These are phyloP conservation scores for Leccinum variabile DNA, from an alignment of 1,284 basidiomycete species.

Conservation along the genomic window DNA sequence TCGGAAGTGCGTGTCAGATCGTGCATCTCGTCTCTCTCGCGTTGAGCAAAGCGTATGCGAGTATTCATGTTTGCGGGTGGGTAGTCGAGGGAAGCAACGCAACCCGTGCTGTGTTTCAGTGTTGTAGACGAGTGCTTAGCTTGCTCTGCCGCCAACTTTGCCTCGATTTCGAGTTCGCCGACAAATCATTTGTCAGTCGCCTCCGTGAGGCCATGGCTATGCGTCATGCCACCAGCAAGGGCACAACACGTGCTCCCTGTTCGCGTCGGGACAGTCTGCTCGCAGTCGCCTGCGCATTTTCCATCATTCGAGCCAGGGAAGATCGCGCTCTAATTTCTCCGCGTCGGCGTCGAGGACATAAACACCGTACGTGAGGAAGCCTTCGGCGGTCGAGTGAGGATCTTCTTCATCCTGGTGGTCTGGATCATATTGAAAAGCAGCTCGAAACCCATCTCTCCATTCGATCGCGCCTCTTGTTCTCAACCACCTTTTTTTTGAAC, in stretches of 20 bases:
- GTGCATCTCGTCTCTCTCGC: constrained; percentile 89
- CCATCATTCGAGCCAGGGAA: constrained; percentile 35
- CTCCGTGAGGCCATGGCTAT: constrained; percentile 25
- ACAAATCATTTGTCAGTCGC: constrained; percentile 22
- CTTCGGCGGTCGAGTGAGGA: constrained; percentile 26
- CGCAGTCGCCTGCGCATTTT: constrained; percentile 25
- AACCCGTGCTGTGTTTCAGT: not conserved
- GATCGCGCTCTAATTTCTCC: constrained; percentile 31
- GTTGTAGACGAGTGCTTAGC: not conserved
- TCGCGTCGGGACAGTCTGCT: constrained; percentile 3
- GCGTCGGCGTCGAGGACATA: constrained; percentile 53
- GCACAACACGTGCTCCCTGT: not conserved
- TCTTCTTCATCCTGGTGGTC: constrained; percentile 16
- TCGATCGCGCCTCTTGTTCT: constrained; percentile 40
- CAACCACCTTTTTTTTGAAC: constrained; percentile 41
- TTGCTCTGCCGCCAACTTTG: constrained; percentile 13
- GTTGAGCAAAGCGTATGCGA: constrained; percentile 53
- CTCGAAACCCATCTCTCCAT: constrained; percentile 26
- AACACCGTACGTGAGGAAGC: constrained; percentile 59
- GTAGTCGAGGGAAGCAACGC: not conserved
- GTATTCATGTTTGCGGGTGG: constrained; percentile 9
- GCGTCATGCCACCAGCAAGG: constrained; percentile 5
- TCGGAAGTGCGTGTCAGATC: constrained; percentile 62
- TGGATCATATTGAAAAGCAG: constrained; percentile 16
- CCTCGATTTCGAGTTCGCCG: constrained; percentile 29